These are phyloP conservation scores for Termitomyces sp. DNA, from an alignment of 1,284 basidiomycete genomes.

Conservation along the genomic window DNA sequence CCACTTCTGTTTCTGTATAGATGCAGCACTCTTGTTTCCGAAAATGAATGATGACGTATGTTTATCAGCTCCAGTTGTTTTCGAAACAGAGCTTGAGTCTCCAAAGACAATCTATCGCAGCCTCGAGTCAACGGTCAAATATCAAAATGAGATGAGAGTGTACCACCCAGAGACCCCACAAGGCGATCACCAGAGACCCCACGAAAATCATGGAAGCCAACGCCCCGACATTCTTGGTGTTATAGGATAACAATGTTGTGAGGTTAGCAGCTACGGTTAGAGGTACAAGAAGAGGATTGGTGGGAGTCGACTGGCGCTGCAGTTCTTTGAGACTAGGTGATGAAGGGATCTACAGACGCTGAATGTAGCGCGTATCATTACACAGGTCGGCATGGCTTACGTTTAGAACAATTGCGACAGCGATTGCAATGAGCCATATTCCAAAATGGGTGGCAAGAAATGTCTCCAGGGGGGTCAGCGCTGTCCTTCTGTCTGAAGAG, in stretches of 20 bases:
- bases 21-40: conserved; percentile 69
- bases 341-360: conserved; percentile 38
- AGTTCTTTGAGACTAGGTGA: conserved; percentile 28
- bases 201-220: conserved; percentile 49
- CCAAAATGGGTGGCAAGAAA: conserved; percentile 63
- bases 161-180: conserved; percentile 72
- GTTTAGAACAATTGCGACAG: conserved; percentile 54
- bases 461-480: conserved; percentile 59
- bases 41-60: conserved; percentile 75
- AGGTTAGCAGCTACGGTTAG: conserved; percentile 47
- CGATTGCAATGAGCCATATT: conserved; percentile 50
- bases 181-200: conserved; percentile 45
- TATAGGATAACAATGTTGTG: conserved; percentile 63
- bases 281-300: conserved; percentile 61
- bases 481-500: conserved; percentile 33
- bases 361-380: conserved; percentile 7
- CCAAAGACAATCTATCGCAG: conserved; percentile 56
- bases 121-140: background rate
- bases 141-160: background rate
- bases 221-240: conserved; percentile 51
- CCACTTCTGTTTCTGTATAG: conserved; percentile 64
- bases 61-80: conserved; percentile 75
- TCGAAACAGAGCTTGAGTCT: conserved; percentile 50
- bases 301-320: conserved; percentile 20
- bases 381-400: conserved; percentile 33